phyloP scores from a whole-genome alignment of 225 moss, liverwort and hornwort genomes.

The Bryum argenteum region DNA sequence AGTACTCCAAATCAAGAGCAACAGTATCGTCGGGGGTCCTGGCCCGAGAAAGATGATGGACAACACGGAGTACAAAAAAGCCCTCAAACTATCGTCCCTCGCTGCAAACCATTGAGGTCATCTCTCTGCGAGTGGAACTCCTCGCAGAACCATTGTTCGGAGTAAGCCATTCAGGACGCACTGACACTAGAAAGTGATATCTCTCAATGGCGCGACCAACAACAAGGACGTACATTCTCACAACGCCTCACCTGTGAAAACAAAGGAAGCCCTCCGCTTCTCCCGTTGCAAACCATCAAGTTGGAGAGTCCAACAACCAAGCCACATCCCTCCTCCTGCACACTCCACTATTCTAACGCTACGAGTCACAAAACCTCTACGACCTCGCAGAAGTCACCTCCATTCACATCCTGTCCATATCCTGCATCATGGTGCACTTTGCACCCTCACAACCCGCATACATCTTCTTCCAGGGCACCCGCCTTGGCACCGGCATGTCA shows the following conservation, averaged over 20 bases:
- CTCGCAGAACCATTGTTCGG: not conserved
- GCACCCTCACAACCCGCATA: conserved; percentile 21
- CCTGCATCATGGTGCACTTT: conserved; percentile 32
- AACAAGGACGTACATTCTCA: not conserved
- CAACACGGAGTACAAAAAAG: conserved; percentile 7
- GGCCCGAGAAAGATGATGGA: not conserved
- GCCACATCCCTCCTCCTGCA: conserved; percentile 56
- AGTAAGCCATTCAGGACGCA: conserved; percentile 14
- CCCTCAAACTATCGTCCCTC: conserved; percentile 12
- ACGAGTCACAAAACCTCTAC: conserved; percentile 51
- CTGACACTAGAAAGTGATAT: not conserved
- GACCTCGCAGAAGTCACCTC: conserved; percentile 45
- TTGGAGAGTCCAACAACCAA: conserved; percentile 53
- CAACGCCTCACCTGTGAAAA: conserved; percentile 52
- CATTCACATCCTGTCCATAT: conserved; percentile 48
- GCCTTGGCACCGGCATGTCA: conserved; percentile 15
- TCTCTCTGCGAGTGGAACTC: conserved; percentile 15
- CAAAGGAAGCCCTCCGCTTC: conserved; percentile 66
- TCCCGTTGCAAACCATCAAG: conserved; percentile 73
- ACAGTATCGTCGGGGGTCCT: conserved; percentile 3
- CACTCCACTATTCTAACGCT: conserved; percentile 40
- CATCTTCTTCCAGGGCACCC: conserved; percentile 12
- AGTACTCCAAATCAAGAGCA: conserved; percentile 10
- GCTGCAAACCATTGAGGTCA: conserved; percentile 5
- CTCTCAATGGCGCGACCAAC: conserved; percentile 16